These are phyloP conservation scores for Amauroascus verrucosus DNA, from an alignment of 2,329 filamentous ascomycete genomes.

Conservation along the genomic window DNA sequence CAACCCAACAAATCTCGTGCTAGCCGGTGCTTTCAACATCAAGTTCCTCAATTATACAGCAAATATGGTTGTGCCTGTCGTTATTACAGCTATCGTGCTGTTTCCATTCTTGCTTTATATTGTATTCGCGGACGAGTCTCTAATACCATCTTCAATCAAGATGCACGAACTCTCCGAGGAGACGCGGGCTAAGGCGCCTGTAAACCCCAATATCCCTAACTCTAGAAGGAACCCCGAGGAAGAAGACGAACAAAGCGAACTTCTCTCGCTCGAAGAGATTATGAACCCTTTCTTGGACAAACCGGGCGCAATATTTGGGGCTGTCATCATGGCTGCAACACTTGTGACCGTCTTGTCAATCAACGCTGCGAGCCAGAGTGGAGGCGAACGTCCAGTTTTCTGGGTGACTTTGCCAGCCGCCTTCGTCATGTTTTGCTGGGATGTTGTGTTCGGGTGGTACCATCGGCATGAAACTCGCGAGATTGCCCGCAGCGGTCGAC, in stretches of 20 bases:
- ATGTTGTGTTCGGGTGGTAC: constrained; percentile 54
- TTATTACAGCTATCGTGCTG: constrained; percentile 56
- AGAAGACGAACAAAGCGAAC: constrained; percentile 45
- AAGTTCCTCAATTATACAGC: constrained; percentile 64
- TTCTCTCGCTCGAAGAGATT: constrained; percentile 58
- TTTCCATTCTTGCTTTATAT: constrained; percentile 62
- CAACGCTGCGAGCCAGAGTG: constrained; percentile 49
- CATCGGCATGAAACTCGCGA: constrained; percentile 52
- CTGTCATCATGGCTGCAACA: constrained; percentile 55
- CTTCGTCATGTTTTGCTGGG: constrained; percentile 58
- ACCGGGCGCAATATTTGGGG: constrained; percentile 53
- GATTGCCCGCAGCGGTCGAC: constrained; percentile 49
- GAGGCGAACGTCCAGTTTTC: constrained; percentile 49
- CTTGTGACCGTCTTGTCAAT: constrained; percentile 55
- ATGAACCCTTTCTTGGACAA: constrained; percentile 66
- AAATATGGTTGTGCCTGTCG: constrained; percentile 65
- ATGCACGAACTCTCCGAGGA: constrained; percentile 58
- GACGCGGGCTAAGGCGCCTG: constrained; percentile 45
- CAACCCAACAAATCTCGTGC: constrained; percentile 65
- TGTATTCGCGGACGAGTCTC: constrained; percentile 52
- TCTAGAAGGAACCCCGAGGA: constrained; percentile 48
- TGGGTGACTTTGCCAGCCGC: constrained; percentile 62
- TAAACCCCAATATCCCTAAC: constrained; percentile 64
- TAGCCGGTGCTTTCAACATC: constrained; percentile 61
- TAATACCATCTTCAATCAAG: constrained; percentile 56